A percentile compares a stretch with the other conserved stretches of the same genome.
These are phyloP conservation scores for Circinella umbellata DNA, from an alignment of 371 early-diverging fungal species.

Conservation along the genomic window DNA sequence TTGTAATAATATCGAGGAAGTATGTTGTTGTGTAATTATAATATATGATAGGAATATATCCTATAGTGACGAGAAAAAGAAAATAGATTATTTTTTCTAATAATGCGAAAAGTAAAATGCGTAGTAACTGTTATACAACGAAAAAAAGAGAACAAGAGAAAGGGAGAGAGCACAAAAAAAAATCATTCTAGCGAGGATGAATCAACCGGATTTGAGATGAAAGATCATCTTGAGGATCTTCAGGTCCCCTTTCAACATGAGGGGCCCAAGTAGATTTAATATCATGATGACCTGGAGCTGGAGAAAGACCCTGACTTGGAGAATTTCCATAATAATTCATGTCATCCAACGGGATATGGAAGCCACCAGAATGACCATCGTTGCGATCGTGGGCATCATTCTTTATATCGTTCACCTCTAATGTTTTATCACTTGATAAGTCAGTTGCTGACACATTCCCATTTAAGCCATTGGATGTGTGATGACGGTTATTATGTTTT, in stretches of 20 bases:
- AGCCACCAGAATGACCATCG: background rate
- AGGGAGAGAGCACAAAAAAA: background rate
- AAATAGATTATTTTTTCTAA: background rate
- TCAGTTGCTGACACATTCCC: background rate
- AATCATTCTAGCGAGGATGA: background rate
- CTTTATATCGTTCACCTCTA: no score
- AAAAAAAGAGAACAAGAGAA: background rate
- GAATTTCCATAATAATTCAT: background rate
- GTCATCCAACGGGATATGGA: background rate
- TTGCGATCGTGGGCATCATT: no score
- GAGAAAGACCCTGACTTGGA: background rate
- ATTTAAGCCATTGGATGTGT: slow-evolving; percentile 1
- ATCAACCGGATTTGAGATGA: slow-evolving; percentile 19
- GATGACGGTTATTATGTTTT: slow-evolving; percentile 23
- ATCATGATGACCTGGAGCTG: background rate
- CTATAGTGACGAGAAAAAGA: background rate
- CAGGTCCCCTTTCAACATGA: slow-evolving; percentile 3
- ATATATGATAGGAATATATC: background rate
- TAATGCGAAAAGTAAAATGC: background rate
- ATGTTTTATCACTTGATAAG: background rate
- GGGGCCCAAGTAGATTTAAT: slow-evolving; percentile 1
- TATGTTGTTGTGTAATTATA: background rate
- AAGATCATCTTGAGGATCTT: slow-evolving; percentile 19
- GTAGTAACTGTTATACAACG: background rate
- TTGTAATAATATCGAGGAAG: background rate